Evolutionary conservation across 768 basidiomycete genomes (phyloP).

Genomic region (Tulasnella sp.): DNA sequence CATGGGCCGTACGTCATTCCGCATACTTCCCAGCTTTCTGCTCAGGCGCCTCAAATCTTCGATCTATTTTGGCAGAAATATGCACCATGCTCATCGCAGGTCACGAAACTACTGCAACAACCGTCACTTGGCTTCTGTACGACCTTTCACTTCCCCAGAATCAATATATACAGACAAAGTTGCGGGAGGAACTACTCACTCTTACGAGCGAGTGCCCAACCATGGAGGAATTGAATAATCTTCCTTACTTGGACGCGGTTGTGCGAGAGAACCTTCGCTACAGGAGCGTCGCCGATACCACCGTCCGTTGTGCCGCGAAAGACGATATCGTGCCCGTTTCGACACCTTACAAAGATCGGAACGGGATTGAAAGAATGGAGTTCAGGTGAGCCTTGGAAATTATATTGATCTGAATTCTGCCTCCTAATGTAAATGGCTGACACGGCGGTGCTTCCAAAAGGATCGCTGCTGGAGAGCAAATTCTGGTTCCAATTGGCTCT

Average conservation of each 20-base stretch:
- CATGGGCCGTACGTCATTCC: slow-evolving; percentile 31
- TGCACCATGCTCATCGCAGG: slow-evolving; percentile 60
- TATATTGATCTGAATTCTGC: background rate
- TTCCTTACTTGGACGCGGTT: slow-evolving; percentile 36
- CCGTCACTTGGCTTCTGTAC: slow-evolving; percentile 56
- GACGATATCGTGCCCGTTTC: slow-evolving; percentile 25
- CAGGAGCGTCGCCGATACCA: slow-evolving; percentile 2
- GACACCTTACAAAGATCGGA: slow-evolving; percentile 20
- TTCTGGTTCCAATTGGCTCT: slow-evolving; percentile 48
- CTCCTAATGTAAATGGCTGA: background rate
- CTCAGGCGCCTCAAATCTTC: background rate
- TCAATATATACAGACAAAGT: slow-evolving; percentile 48
- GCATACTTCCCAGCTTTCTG: background rate
- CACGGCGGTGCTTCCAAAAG: slow-evolving; percentile 4
- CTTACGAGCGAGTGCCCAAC: slow-evolving; percentile 28
- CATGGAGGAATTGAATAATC: slow-evolving; percentile 33
- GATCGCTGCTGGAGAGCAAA: slow-evolving; percentile 38
- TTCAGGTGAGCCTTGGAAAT: background rate
- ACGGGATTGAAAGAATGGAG: slow-evolving; percentile 17
- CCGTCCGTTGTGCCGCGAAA: slow-evolving; percentile 11
- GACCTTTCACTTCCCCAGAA: slow-evolving; percentile 44
- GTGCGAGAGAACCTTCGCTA: slow-evolving; percentile 29
- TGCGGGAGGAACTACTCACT: slow-evolving; percentile 54
- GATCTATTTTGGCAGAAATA: slow-evolving; percentile 43
- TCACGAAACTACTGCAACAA: slow-evolving; percentile 52